A percentile compares a stretch with the other conserved stretches of the same genome.
These are phyloP conservation scores for Chrysanthemum seticuspe DNA, from an alignment of 129 eudicot genomes.

Conservation along the genomic window DNA sequence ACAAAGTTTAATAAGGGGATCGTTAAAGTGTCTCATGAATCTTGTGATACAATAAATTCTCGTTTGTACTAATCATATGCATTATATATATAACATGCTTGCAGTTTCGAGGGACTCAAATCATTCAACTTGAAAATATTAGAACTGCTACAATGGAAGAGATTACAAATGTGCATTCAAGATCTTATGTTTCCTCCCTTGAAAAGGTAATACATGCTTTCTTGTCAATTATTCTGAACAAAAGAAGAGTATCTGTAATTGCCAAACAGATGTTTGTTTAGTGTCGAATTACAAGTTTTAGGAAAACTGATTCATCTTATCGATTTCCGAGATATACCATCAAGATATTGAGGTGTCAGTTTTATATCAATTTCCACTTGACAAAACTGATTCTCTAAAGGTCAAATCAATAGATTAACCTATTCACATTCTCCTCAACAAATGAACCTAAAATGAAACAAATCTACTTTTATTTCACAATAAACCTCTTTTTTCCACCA, in stretches of 20 bases:
- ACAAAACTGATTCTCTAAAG: no score
- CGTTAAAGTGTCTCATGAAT: no score
- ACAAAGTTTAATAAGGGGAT: not conserved
- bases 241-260: not conserved
- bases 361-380: no score
- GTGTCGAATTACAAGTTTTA: no score
- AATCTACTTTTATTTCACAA: no score
- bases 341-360: no score
- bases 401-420: no score
- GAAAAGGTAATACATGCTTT: constrained; percentile 59
- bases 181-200: constrained; percentile 77
- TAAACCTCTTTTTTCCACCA: no score
- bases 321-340: no score
- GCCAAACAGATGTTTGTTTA: not conserved
- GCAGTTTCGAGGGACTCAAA: constrained; percentile 78
- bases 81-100: constrained; percentile 13
- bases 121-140: constrained; percentile 60
- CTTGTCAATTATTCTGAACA: constrained; percentile 1
- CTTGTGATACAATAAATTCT: not conserved
- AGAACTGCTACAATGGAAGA: constrained; percentile 71
- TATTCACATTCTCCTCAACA: no score
- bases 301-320: no score
- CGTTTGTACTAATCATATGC: constrained; percentile 13
- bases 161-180: constrained; percentile 75
- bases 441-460: no score